phyloP scores from a whole-genome alignment of 495 filamentous ascomycete species.

The Aeminium ludgeri region DNA sequence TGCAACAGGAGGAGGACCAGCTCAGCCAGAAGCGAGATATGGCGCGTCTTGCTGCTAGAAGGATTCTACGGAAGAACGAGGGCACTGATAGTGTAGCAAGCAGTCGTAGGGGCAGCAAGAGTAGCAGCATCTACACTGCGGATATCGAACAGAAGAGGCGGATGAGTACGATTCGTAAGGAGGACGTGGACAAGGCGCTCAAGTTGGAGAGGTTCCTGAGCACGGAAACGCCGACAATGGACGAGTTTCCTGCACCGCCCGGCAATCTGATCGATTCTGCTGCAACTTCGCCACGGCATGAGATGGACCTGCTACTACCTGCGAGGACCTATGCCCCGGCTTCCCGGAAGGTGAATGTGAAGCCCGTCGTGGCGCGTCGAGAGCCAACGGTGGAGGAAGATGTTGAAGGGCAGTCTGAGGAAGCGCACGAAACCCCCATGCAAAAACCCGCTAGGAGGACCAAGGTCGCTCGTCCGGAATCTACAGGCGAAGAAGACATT shows the following conservation, averaged over 20 bases:
- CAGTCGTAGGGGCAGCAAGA: conserved; percentile 1
- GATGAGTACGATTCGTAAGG: conserved; percentile 6
- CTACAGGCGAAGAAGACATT: conserved; percentile 3
- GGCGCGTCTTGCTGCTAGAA: conserved; percentile 7
- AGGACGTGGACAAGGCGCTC: conserved; percentile 13
- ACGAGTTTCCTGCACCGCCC: conserved; percentile 11
- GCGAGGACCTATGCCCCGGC: neutral
- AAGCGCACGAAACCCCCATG: neutral
- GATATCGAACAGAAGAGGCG: conserved; percentile 5
- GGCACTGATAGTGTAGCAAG: neutral
- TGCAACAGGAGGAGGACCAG: conserved; percentile 14
- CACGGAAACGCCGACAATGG: neutral
- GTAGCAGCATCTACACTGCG: neutral
- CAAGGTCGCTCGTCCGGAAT: no score
- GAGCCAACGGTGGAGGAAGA: neutral
- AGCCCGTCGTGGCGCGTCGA: no score
- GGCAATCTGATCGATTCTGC: neutral
- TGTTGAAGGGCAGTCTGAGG: neutral
- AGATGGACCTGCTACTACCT: conserved; percentile 8
- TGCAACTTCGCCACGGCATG: neutral
- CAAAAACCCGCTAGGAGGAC: neutral
- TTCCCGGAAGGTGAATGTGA: no score
- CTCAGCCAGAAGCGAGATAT: conserved; percentile 1
- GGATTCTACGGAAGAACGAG: conserved; percentile 5
- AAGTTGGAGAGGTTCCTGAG: conserved; percentile 8